These are phyloP conservation scores for Aspergillus tubingensis DNA, from an alignment of 2,329 filamentous ascomycete genomes.

Conservation along the genomic window DNA sequence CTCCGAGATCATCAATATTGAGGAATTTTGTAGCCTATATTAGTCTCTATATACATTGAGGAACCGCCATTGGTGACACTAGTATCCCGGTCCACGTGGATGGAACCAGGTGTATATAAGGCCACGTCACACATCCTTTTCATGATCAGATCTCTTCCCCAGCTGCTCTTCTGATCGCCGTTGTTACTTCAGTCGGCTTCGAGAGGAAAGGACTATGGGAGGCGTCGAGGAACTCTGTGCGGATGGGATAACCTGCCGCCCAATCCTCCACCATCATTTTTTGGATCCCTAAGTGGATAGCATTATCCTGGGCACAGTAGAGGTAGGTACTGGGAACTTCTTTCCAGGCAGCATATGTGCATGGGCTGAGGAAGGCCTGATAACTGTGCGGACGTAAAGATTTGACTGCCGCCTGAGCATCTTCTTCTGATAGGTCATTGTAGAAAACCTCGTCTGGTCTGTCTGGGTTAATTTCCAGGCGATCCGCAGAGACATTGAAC, in stretches of 20 bases:
- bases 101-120: background rate
- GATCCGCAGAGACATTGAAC: background rate
- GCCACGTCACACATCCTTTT: background rate
- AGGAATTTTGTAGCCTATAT: no score
- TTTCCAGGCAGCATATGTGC: conserved; percentile 8
- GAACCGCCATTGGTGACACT: no score
- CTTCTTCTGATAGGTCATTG: conserved; percentile 1
- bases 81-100: no score
- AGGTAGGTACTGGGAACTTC: conserved; percentile 10
- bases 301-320: conserved; percentile 6
- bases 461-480: background rate
- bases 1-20: no score
- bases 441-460: conserved; percentile 5
- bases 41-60: no score
- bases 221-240: conserved; percentile 7
- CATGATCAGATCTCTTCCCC: background rate
- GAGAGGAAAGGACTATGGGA: conserved; percentile 10
- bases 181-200: background rate
- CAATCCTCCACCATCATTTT: conserved; percentile 9
- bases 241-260: background rate
- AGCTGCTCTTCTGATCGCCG: background rate
- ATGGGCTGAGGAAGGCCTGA: background rate
- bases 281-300: conserved; percentile 1
- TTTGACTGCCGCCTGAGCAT: background rate
- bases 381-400: conserved; percentile 8